These are phyloP conservation scores for Thielaviopsis musarum DNA, from an alignment of 2,329 filamentous ascomycete species.

Conservation along the genomic window DNA sequence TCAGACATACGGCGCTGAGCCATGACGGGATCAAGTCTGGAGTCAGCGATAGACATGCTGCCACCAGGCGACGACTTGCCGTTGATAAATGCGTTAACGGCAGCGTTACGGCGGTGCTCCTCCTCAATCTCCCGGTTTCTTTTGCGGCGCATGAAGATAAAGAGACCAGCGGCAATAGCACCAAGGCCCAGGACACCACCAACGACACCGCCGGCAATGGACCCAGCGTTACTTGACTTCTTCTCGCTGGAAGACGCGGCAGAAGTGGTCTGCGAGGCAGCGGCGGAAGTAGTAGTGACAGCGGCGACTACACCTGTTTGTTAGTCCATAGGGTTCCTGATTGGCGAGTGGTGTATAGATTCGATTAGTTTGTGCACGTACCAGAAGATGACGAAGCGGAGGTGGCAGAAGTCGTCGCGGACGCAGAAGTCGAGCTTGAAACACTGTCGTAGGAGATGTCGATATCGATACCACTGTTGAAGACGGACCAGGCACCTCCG, in stretches of 20 bases:
- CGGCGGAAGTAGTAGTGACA: constrained; percentile 10
- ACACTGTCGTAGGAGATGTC: constrained; percentile 19
- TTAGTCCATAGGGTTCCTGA: constrained; percentile 2
- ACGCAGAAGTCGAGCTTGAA: constrained; percentile 15
- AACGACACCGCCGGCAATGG: constrained; percentile 76
- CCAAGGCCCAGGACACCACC: constrained; percentile 59
- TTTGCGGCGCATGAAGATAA: constrained; percentile 60
- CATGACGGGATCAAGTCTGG: constrained; percentile 74
- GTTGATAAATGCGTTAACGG: constrained; percentile 60
- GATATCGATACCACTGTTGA: constrained; percentile 32
- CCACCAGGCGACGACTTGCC: constrained; percentile 44
- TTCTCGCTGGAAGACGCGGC: constrained; percentile 17
- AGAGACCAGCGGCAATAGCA: constrained; percentile 47
- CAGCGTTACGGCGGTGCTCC: constrained; percentile 66
- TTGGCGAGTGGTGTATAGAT: too few relatives aligned
- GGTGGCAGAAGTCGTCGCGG: constrained; percentile 15
- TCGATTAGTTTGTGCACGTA: neutral
- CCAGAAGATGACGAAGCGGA: constrained; percentile 14
- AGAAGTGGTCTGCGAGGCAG: constrained; percentile 12
- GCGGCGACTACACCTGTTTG: neutral
- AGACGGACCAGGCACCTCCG: constrained; percentile 25
- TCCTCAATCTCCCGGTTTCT: constrained; percentile 66
- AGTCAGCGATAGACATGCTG: constrained; percentile 60
- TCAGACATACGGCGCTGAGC: constrained; percentile 74
- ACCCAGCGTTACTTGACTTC: constrained; percentile 49